A percentile compares a stretch with the other conserved stretches of the same genome.
Conservation (phyloP, 169 alveolate species). For the Neospora caninum region DNA sequence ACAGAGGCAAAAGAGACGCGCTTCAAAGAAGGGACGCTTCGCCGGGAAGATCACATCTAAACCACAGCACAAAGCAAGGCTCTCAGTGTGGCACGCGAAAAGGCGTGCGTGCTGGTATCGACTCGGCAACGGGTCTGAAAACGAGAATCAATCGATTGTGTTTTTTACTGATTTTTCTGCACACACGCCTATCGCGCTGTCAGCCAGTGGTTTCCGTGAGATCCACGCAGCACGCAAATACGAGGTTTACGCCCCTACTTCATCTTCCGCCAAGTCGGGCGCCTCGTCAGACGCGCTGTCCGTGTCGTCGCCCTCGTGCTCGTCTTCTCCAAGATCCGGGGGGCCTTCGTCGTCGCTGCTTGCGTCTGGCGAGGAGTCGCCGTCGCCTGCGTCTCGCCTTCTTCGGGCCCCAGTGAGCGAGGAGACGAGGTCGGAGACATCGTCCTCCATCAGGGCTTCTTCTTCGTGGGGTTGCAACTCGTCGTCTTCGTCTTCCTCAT, state of each 20-base stretch:
- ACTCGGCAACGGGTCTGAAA: no score
- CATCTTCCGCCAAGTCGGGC: background rate
- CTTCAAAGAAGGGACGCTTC: no score
- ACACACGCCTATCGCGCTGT: no score
- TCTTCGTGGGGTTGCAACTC: conserved; percentile 1
- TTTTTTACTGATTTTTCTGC: no score
- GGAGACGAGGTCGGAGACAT: background rate
- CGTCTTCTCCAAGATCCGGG: background rate
- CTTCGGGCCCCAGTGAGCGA: background rate
- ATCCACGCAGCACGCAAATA: no score
- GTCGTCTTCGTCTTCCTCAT: conserved; percentile 26
- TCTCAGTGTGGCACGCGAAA: no score
- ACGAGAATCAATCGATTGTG: no score
- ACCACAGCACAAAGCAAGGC: no score
- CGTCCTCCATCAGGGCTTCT: background rate
- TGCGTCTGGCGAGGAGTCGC: background rate
- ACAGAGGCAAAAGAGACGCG: no score
- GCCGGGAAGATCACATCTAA: no score
- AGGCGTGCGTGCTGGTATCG: no score
- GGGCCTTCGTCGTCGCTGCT: background rate
- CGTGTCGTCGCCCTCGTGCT: background rate
- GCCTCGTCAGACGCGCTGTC: background rate
- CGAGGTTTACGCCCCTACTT: background rate
- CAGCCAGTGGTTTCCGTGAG: no score
- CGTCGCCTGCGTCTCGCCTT: background rate